Percentiles rank a stretch among this genome's conserved stretches.
phyloP scores from a whole-genome alignment of 2,329 filamentous ascomycete genomes.

The Fusarium anguioides region DNA sequence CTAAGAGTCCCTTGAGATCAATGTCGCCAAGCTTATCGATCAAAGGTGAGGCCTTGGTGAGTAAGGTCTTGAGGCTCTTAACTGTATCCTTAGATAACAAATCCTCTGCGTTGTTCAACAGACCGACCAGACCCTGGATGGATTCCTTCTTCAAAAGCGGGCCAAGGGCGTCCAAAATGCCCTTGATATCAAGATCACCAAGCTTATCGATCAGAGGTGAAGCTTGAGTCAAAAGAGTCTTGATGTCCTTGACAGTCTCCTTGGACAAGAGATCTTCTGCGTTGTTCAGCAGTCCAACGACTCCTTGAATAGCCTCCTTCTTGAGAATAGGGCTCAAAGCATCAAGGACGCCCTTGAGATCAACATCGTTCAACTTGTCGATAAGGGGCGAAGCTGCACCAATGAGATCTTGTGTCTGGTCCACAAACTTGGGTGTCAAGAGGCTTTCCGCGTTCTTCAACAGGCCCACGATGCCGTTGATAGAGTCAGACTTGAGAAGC shows the following conservation, averaged over 20 bases:
- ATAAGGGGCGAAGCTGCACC: constrained; percentile 20
- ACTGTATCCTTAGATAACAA: background rate
- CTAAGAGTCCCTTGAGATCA: background rate
- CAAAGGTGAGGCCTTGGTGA: background rate
- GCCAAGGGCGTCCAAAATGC: background rate
- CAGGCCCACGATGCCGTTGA: constrained; percentile 41
- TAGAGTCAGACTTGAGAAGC: constrained; percentile 45
- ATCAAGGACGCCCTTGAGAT: constrained; percentile 16
- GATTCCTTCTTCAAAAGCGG: constrained; percentile 16
- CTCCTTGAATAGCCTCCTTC: constrained; percentile 16
- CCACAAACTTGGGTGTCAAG: constrained; percentile 35
- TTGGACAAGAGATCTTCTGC: constrained; percentile 10
- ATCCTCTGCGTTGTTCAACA: constrained; percentile 1
- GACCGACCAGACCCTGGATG: constrained; percentile 3
- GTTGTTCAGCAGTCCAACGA: constrained; percentile 1
- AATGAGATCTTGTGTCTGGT: constrained; percentile 37
- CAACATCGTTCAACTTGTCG: constrained; percentile 17
- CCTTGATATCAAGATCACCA: constrained; percentile 7
- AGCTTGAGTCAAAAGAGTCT: constrained; percentile 6
- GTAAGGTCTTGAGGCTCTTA: background rate
- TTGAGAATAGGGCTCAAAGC: constrained; percentile 13
- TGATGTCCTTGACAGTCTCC: constrained; percentile 16
- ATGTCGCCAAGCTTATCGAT: background rate
- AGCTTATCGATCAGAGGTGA: constrained; percentile 11
- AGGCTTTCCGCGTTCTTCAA: constrained; percentile 50